These are phyloP conservation scores for Flaveria ramosissima DNA, from an alignment of 129 eudicot genomes.

Conservation along the genomic window DNA sequence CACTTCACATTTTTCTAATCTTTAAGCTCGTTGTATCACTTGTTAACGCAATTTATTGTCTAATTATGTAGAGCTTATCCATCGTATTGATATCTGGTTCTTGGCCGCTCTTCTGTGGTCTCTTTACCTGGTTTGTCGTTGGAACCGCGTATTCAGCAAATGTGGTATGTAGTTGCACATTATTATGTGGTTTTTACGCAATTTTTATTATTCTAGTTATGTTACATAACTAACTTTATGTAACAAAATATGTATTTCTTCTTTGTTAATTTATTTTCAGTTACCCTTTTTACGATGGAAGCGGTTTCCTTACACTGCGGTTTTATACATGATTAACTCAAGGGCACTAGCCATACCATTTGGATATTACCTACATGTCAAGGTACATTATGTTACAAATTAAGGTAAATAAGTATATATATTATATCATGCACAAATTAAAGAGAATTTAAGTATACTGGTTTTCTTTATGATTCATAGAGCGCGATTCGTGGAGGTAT, in stretches of 20 bases:
- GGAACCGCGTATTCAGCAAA: slow-evolving; percentile 42
- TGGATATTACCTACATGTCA: slow-evolving; percentile 32
- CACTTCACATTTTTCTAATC: not conserved
- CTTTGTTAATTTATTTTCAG: not conserved
- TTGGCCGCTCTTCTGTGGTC: slow-evolving; percentile 38
- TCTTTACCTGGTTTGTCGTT: slow-evolving; percentile 31
- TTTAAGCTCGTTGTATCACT: no score
- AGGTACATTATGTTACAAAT: slow-evolving; percentile 17
- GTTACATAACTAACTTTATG: no score
- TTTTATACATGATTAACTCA: slow-evolving; percentile 39
- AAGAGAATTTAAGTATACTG: not conserved
- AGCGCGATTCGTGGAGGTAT: slow-evolving; percentile 24
- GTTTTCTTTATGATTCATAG: slow-evolving; percentile 10
- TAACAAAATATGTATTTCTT: no score
- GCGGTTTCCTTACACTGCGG: slow-evolving; percentile 36
- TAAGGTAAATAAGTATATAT: not conserved
- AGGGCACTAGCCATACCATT: slow-evolving; percentile 37
- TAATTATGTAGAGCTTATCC: slow-evolving; percentile 22
- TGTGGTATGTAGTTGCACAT: slow-evolving; percentile 17
- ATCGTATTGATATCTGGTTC: slow-evolving; percentile 35
- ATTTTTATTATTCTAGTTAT: no score
- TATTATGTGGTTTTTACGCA: no score
- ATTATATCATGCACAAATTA: not conserved
- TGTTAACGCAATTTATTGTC: no score
- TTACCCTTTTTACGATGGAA: slow-evolving; percentile 40